phyloP scores from a whole-genome alignment of 1,284 basidiomycete genomes.

The Porodaedalea pini region DNA sequence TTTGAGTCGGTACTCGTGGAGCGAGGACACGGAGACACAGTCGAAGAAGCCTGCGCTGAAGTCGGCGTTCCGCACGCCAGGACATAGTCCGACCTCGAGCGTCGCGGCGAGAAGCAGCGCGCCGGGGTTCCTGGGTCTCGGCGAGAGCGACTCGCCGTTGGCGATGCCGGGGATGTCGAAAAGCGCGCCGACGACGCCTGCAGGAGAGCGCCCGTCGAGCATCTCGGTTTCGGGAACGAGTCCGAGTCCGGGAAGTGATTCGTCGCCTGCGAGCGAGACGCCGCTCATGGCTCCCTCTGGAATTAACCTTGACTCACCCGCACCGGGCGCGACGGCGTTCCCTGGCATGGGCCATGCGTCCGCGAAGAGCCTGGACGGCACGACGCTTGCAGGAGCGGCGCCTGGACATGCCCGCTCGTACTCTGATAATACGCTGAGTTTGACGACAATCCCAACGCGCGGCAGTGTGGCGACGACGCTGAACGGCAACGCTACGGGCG shows the following conservation, averaged over 20 bases:
- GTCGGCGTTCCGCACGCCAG: not conserved
- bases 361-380: slow-evolving; percentile 12
- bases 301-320: not conserved
- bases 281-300: not conserved
- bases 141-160: not conserved
- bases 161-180: not conserved
- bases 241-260: not conserved
- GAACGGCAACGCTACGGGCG: slow-evolving; percentile 18
- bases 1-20: slow-evolving; percentile 41
- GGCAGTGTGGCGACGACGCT: slow-evolving; percentile 17
- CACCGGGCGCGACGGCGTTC: not conserved
- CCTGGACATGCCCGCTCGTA: not conserved
- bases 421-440: not conserved
- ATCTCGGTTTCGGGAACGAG: not conserved
- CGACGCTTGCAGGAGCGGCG: not conserved
- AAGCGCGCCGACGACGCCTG: slow-evolving; percentile 12
- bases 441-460: slow-evolving; percentile 8
- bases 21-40: slow-evolving; percentile 20
- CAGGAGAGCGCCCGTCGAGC: not conserved
- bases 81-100: not conserved
- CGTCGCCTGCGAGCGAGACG: not conserved
- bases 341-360: not conserved
- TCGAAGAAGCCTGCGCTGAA: not conserved
- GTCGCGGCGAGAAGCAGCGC: not conserved
- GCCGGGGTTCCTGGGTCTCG: not conserved